Evolutionary conservation across 495 filamentous ascomycete species (phyloP), one percentile per base, ranked within the genome.

Genomic region (Podospora bellae-mahoneyi): DNA sequence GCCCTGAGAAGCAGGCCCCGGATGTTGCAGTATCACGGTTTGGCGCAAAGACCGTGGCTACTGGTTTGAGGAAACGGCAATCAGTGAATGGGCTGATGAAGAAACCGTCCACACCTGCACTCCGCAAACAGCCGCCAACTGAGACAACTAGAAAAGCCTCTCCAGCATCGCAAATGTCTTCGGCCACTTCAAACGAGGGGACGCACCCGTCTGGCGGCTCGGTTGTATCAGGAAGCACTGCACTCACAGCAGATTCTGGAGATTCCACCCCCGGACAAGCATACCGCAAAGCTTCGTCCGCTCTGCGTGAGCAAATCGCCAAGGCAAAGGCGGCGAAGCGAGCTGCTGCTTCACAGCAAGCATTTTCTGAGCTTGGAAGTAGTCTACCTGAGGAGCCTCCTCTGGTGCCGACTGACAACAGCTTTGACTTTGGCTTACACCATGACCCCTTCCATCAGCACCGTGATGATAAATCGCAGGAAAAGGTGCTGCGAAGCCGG

Each of bases 301-400:
- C 93, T 2, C 77, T 99, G 58, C 86, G 95, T 19, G 93, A 97
- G 61, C 92, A 91, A 66, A 97, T 99, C 73, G 93, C 94, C 57
- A 95, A 92, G 76, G 95, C 95, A 7, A 97, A 94, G 75, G 94
- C 93, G 13, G 93, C 93, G 48, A 87, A 87, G 61, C 87, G 89
- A 62, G 87, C 87, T 19, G 84, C 86, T 13, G 75, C 77, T 28
- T 77, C 68, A 27, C 80, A 84, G 70, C 78, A 72, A 39, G 74
- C 77, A n/a, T 70, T 68, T 3, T 66, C 80, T 55, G 54, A 67
- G n/a, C 60, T 48, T 48, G 39, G 39, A 10, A 10, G 0, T 16
- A 16, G 39, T 48, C 6, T 60, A 34, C 63, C 78, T 7, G 80
- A 81, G 62, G 80, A 83, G 62, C 75, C 78, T 16, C 73, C 84